phyloP scores from a whole-genome alignment of 2,329 filamentous ascomycete species.

The Monosporascus sp. region DNA sequence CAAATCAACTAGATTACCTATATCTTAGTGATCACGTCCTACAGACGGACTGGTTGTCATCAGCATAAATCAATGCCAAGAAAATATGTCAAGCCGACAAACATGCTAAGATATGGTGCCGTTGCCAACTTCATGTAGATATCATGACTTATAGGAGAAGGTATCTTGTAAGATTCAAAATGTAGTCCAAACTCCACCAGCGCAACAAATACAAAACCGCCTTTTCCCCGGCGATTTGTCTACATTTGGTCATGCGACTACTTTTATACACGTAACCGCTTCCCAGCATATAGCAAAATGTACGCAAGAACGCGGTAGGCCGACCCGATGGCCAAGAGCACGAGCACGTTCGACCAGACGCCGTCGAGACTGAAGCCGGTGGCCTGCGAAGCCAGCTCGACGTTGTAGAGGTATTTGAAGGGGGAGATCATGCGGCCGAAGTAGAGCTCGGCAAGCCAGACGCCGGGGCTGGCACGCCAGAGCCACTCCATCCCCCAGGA shows the following conservation, averaged over 20 bases:
- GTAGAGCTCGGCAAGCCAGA: slow-evolving; percentile 53
- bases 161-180: too few species aligned
- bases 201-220: neutral
- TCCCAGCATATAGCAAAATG: slow-evolving; percentile 30
- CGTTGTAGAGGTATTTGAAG: slow-evolving; percentile 44
- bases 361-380: slow-evolving; percentile 42
- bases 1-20: too few species aligned
- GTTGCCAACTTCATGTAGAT: too few species aligned
- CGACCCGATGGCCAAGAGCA: slow-evolving; percentile 38
- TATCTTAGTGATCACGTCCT: too few species aligned
- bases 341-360: slow-evolving; percentile 39
- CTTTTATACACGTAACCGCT: slow-evolving; percentile 24
- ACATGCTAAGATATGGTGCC: too few species aligned
- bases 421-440: slow-evolving; percentile 47
- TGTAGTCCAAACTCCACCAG: neutral
- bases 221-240: neutral
- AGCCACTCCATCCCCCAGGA: slow-evolving; percentile 50
- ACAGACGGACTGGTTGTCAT: too few species aligned
- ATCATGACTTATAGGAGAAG: too few species aligned
- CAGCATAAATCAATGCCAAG: too few species aligned
- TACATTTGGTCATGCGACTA: too few species aligned
- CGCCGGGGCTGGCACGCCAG: slow-evolving; percentile 48
- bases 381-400: slow-evolving; percentile 36
- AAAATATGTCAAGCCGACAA: too few species aligned
- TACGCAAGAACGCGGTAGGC: slow-evolving; percentile 41